These are phyloP conservation scores for Teratosphaeria zuluensis DNA, from an alignment of 2,329 filamentous ascomycete genomes.

Conservation along the genomic window DNA sequence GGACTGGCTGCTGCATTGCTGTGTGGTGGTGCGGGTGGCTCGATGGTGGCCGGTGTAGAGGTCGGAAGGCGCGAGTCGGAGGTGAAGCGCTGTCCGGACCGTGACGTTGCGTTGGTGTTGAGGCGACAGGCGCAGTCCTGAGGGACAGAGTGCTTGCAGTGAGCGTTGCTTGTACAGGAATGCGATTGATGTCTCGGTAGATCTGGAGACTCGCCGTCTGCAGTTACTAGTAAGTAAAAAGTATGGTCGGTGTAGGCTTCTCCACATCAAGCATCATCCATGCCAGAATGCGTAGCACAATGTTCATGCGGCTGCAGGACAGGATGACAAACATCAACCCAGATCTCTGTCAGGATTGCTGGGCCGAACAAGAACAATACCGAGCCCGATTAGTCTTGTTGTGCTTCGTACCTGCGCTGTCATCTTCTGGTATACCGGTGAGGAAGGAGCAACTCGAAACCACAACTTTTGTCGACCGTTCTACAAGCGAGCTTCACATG, in stretches of 20 bases:
- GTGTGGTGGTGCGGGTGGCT: neutral
- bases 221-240: neutral
- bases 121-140: neutral
- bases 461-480: neutral
- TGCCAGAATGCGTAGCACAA: neutral
- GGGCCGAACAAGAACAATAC: no score
- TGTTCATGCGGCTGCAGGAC: neutral
- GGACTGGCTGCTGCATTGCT: constrained; percentile 15
- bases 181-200: neutral
- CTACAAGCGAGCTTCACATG: neutral
- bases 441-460: neutral
- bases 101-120: neutral
- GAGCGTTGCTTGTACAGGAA: neutral
- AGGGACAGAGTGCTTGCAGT: neutral
- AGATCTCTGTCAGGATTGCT: neutral
- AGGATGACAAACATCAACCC: neutral
- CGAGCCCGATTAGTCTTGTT: neutral
- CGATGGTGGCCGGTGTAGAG: neutral
- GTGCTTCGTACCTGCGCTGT: neutral
- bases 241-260: neutral
- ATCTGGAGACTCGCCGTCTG: neutral
- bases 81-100: neutral
- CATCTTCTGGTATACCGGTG: neutral
- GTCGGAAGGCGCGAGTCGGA: neutral
- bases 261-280: neutral